Percentiles rank a stretch among this genome's conserved stretches.
phyloP scores from a whole-genome alignment of 2,329 filamentous ascomycete species.

The Huntiella moniliformis region DNA sequence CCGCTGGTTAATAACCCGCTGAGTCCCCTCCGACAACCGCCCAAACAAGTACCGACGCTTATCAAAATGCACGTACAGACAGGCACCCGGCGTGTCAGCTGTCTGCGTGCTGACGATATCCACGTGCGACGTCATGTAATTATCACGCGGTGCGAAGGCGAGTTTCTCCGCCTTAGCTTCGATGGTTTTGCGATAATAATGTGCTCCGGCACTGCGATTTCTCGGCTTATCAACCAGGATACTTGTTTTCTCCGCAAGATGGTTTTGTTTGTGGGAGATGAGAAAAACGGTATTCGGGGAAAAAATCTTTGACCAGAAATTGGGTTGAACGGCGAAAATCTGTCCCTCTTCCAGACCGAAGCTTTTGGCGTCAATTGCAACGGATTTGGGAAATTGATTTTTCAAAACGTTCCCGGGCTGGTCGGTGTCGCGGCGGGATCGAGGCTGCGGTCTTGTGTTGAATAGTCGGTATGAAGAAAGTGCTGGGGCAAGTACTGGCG shows the following conservation, averaged over 20 bases:
- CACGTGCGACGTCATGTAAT: constrained; percentile 50
- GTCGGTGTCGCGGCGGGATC: no score
- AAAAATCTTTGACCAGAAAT: constrained; percentile 6
- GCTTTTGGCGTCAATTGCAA: constrained; percentile 4
- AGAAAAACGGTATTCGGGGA: constrained; percentile 11
- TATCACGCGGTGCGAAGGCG: background rate
- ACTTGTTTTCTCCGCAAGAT: background rate
- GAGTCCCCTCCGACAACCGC: constrained; percentile 63
- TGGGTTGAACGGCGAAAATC: constrained; percentile 8
- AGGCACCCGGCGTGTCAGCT: constrained; percentile 68
- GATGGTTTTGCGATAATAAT: background rate
- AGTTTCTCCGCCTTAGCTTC: constrained; percentile 9
- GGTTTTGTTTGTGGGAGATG: constrained; percentile 1
- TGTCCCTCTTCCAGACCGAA: constrained; percentile 4
- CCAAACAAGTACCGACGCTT: constrained; percentile 73
- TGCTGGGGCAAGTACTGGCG: background rate
- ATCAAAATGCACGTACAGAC: constrained; percentile 61
- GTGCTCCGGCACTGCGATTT: background rate
- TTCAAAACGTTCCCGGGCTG: background rate
- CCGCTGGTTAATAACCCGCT: constrained; percentile 54
- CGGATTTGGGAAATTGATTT: background rate
- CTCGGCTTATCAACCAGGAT: background rate
- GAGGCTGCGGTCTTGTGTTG: background rate
- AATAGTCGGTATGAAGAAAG: background rate
- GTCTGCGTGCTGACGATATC: constrained; percentile 69